Evolutionary conservation across 768 basidiomycete species (phyloP).

Genomic region (Neoboletus subvelutipes): DNA sequence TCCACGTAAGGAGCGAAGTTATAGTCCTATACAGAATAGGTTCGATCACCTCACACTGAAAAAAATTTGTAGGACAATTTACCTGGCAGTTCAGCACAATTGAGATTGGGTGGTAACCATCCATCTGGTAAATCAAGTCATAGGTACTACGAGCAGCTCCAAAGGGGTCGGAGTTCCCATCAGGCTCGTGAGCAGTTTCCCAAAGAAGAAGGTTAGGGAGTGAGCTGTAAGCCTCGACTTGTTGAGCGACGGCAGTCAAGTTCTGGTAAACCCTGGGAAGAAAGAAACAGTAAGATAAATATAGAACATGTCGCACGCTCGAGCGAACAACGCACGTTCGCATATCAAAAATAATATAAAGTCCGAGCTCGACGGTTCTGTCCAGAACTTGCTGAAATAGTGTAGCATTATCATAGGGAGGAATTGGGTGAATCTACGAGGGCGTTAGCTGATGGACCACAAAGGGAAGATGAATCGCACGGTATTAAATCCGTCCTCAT

Average conservation of each 20-base stretch:
- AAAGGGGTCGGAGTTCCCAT: constrained; percentile 66
- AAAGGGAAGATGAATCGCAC: constrained; percentile 6
- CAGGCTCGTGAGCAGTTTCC: constrained; percentile 76
- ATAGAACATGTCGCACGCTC: background rate
- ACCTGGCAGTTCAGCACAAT: constrained; percentile 51
- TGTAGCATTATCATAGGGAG: constrained; percentile 59
- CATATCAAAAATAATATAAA: constrained; percentile 83
- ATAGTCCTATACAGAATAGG: constrained; percentile 46
- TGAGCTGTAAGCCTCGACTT: constrained; percentile 64
- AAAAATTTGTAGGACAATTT: background rate
- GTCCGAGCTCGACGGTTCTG: constrained; percentile 16
- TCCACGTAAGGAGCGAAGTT: constrained; percentile 55
- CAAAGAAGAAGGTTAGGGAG: constrained; percentile 66
- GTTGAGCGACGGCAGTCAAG: constrained; percentile 52
- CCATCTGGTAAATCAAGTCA: constrained; percentile 46
- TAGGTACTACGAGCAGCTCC: constrained; percentile 50
- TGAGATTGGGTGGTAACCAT: constrained; percentile 60
- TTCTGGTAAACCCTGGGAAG: constrained; percentile 56
- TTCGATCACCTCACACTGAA: background rate
- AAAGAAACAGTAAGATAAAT: background rate
- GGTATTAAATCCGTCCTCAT: constrained; percentile 48
- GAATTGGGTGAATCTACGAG: constrained; percentile 67
- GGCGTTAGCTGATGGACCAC: constrained; percentile 19
- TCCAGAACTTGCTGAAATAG: constrained; percentile 24
- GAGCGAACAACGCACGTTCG: constrained; percentile 39